These are phyloP conservation scores for Paulinella micropora DNA, from an alignment of 78 protist genomes.

Conservation along the genomic window DNA sequence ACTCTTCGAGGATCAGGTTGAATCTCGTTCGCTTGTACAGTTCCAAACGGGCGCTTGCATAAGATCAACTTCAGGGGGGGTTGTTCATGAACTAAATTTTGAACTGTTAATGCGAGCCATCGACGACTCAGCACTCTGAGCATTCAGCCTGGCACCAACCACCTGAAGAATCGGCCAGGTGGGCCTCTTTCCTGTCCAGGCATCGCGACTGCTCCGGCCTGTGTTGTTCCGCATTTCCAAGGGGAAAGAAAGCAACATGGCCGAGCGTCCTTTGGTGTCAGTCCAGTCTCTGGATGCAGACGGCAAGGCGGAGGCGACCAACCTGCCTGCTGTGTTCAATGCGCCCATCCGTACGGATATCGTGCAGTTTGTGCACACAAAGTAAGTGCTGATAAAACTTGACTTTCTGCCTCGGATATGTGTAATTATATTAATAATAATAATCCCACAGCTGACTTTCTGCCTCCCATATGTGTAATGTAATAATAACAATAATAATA, in stretches of 20 bases:
- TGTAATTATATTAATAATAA: too few species aligned
- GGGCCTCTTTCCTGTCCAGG: not conserved
- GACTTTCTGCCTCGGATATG: too few species aligned
- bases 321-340: not conserved
- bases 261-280: not conserved
- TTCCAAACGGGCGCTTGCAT: too few species aligned
- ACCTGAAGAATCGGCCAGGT: not conserved
- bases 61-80: not conserved
- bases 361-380: conserved; percentile 39
- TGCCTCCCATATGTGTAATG: too few species aligned
- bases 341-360: conserved; percentile 50
- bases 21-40: too few species aligned
- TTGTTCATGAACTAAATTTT: not conserved
- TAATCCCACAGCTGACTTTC: too few species aligned
- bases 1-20: too few species aligned
- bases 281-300: not conserved
- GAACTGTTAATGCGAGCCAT: not conserved
- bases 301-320: not conserved
- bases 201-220: too few species aligned
- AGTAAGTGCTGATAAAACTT: too few species aligned
- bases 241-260: too few species aligned
- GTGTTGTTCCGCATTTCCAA: too few species aligned
- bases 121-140: not conserved
- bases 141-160: not conserved
- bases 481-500: too few species aligned